Conservation (phyloP, 352 stramenopile species). For the Aphanomyces astaci region DNA sequence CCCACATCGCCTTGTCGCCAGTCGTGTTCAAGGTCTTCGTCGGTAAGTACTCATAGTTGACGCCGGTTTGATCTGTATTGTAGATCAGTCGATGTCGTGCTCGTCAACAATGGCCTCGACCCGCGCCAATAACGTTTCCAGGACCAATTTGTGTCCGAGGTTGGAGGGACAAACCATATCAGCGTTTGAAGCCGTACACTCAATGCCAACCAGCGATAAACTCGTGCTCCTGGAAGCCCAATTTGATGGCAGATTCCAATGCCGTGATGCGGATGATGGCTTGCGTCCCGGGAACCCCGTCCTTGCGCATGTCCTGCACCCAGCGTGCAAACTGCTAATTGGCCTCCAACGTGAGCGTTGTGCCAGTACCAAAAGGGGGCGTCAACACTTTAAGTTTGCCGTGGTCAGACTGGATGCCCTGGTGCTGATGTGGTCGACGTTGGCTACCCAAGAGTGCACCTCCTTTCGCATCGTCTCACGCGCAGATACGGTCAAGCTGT, state of each 20-base stretch:
- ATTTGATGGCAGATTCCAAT: neutral
- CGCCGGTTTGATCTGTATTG: constrained; percentile 28
- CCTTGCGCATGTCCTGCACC: neutral
- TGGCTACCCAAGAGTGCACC: neutral
- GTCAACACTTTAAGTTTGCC: neutral
- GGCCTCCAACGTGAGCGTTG: neutral
- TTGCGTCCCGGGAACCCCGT: neutral
- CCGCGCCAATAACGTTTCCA: neutral
- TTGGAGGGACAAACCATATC: constrained; percentile 18
- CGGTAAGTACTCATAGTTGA: constrained; percentile 31
- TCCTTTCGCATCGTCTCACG: neutral
- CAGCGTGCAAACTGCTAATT: neutral
- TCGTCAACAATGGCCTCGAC: neutral
- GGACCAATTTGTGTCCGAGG: constrained; percentile 2
- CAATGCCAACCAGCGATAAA: neutral
- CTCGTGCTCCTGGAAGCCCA: neutral
- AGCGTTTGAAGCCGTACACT: constrained; percentile 18
- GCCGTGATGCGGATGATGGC: neutral
- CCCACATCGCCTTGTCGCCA: constrained; percentile 27
- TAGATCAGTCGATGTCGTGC: constrained; percentile 7
- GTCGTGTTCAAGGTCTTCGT: constrained; percentile 27
- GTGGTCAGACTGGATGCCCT: neutral
- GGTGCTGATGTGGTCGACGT: neutral
- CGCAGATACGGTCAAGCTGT: neutral
- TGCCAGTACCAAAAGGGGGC: neutral